Percentiles rank a stretch among this genome's conserved stretches.
Evolutionary conservation across 2,329 filamentous ascomycete genomes (phyloP).

Genomic region (Ceratocystis variospora): DNA sequence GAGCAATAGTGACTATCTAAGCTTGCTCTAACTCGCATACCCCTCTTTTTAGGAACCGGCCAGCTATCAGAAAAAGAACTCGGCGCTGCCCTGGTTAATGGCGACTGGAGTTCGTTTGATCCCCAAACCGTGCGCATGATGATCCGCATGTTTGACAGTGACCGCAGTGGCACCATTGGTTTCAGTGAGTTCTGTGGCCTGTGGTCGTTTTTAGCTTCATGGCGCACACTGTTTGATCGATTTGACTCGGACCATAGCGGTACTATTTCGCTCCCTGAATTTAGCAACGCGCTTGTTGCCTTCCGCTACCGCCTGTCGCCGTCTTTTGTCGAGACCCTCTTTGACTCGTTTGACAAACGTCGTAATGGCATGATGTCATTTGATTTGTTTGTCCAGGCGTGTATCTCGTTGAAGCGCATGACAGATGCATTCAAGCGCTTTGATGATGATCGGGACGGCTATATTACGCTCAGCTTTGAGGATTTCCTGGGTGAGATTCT

Average conservation of each 20-base stretch:
- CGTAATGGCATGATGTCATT: slow-evolving; percentile 65
- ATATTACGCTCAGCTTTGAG: slow-evolving; percentile 71
- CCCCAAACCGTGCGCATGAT: slow-evolving; percentile 93
- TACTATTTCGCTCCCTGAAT: slow-evolving; percentile 75
- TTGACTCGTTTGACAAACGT: slow-evolving; percentile 75
- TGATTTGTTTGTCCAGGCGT: slow-evolving; percentile 93
- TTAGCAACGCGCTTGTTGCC: slow-evolving; percentile 74
- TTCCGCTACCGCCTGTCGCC: slow-evolving; percentile 87
- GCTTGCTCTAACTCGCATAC: neutral
- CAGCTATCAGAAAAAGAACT: slow-evolving; percentile 78
- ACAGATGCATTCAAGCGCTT: slow-evolving; percentile 99
- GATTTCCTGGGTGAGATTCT: slow-evolving; percentile 61
- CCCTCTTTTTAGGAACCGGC: slow-evolving; percentile 45
- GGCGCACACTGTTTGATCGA: slow-evolving; percentile 86
- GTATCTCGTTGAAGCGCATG: slow-evolving; percentile 94
- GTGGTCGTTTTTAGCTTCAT: slow-evolving; percentile 90
- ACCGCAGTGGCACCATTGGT: slow-evolving; percentile 75
- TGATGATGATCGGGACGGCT: slow-evolving; percentile 90
- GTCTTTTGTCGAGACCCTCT: slow-evolving; percentile 71
- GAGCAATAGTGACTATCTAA: neutral
- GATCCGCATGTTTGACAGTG: slow-evolving; percentile 98
- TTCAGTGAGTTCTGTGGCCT: slow-evolving; percentile 94
- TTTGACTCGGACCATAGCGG: slow-evolving; percentile 82
- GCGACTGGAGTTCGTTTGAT: slow-evolving; percentile 90
- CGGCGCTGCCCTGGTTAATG: slow-evolving; percentile 82